Evolutionary conservation across 2,329 filamentous ascomycete genomes (phyloP), one percentile per base, ranked within the genome.

Genomic region (Elsinoe perseae): DNA sequence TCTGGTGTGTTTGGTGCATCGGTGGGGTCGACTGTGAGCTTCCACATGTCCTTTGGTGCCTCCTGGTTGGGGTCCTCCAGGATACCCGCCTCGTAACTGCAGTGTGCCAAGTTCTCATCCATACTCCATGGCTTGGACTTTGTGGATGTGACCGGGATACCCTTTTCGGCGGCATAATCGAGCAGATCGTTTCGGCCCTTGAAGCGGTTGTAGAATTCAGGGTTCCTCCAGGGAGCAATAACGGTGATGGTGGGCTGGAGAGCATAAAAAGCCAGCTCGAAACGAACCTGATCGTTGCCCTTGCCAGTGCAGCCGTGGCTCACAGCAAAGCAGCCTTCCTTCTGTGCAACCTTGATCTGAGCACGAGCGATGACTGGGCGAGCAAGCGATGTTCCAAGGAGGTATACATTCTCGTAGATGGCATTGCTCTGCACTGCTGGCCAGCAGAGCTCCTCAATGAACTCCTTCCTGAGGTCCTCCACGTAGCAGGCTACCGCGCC

Each of bases 11-110:
- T 79, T 58, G 87, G 86, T 2, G 86, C 87, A 59, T 82, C 80
- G 60, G 80, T 72, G 38, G 86, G 86, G 65, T 86, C 84, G 57
- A 64, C 66, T n/a, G 78, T 80, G 65, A 85, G 76, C 65, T 82
- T 91, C 88, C 88, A 92, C 83, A 92, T 87, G 69, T 91, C 86
- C 63, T 80, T 77, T 56, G 87, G 86, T 34, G 87, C 81, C 58
- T 84, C 82, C 64, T 79, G 75, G 67, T 76, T 71, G 58, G 81
- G 80, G 64, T 83, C 81, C 72, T 88, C 85, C 58, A 89, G 78
- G 61, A 84, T 84, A 67, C 87, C 87, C 53, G 84, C 84, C 76
- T 95, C 89, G 71, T 93, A 95, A 59, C 75, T 80, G 77, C 84
- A 88, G 73, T 92, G 87, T 56, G 84, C 85, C 64, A 88, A 66